Base-by-base conservation (phyloP, 805 yeast species). In the Pichia insulana region DNA sequence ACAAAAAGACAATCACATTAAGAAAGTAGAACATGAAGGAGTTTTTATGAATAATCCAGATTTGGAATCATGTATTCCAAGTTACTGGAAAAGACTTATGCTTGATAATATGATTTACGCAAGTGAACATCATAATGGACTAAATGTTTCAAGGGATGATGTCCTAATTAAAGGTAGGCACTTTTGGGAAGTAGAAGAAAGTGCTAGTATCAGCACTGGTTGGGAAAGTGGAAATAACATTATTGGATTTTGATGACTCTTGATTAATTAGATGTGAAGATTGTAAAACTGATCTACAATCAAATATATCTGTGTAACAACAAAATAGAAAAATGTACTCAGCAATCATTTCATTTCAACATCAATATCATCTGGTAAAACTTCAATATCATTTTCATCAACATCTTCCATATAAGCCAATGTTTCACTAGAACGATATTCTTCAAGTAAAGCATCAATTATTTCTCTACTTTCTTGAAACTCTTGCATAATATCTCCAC, bases 381-480 rank as follows among this genome's bases (percentile, higher is more conserved):
- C 40, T 10, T 40, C 42, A 15, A 25, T 34, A 13, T 54, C 53
- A 17, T 48, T 58, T 4, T 65, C 73, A 17, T 67, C 69, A 12
- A 57, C 67, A 41, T 73, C 76, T 39, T 74, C 78, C 30, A 75
- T 56, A 53, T 72, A 75, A 20, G 59, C 60, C 45, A 62, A 47
- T 4, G 62, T 55, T 47, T 68, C 70, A 46, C 74, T 63, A 11
- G 62, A 52, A 18, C 56, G 60, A 50, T 76, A 76, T 51, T 74
- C 80, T 2, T 64, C 68, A 10, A 74, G 65, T 9, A 72, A 67
- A 7, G 64, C 58, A 22, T 63, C 57, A 13, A 74, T 45, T 25
- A 67, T 58, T 40, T 75, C 80, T 42, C 70, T 63, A 50, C 77
- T 70, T 40, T 56, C 75, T 30, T 61, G 55, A 50, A 74, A 73